A percentile compares a stretch with the other conserved stretches of the same genome.
Conservation (phyloP, 2,329 filamentous ascomycete species). For the Colletotrichum somersetense region DNA sequence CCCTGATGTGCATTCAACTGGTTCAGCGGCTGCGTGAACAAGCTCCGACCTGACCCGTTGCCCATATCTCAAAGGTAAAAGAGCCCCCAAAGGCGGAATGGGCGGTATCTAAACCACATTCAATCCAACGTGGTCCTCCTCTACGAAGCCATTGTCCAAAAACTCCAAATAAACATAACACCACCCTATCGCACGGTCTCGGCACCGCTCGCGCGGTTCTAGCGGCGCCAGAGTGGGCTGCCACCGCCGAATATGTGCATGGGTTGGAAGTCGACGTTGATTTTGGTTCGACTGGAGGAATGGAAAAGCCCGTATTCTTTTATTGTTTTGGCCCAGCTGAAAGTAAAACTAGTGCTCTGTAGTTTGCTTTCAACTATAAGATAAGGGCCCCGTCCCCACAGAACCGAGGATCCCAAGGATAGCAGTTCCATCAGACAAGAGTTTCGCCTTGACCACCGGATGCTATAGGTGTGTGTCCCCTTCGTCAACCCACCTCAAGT, state of each 20-base stretch:
- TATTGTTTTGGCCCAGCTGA: background rate
- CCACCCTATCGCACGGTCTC: no score
- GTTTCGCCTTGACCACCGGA: constrained; percentile 16
- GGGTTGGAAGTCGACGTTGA: constrained; percentile 7
- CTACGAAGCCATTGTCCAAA: background rate
- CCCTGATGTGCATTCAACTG: no score
- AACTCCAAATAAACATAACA: background rate
- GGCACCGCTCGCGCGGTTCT: constrained; percentile 16
- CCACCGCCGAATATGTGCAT: constrained; percentile 6
- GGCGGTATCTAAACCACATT: background rate
- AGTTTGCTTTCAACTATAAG: background rate
- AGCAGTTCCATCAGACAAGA: constrained; percentile 24
- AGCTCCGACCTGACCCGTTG: background rate
- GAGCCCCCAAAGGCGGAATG: background rate
- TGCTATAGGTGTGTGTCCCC: background rate
- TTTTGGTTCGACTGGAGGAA: constrained; percentile 25
- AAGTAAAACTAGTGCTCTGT: background rate
- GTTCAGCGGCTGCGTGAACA: background rate
- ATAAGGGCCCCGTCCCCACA: background rate
- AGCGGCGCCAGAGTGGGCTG: background rate
- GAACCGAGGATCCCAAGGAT: background rate
- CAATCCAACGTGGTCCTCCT: background rate
- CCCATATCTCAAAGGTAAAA: background rate
- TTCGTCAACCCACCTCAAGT: background rate
- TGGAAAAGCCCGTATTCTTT: background rate